Percentiles rank a stretch among this genome's conserved stretches.
Evolutionary conservation across 495 filamentous ascomycete genomes (phyloP).

Genomic region (Penicillium herquei): DNA sequence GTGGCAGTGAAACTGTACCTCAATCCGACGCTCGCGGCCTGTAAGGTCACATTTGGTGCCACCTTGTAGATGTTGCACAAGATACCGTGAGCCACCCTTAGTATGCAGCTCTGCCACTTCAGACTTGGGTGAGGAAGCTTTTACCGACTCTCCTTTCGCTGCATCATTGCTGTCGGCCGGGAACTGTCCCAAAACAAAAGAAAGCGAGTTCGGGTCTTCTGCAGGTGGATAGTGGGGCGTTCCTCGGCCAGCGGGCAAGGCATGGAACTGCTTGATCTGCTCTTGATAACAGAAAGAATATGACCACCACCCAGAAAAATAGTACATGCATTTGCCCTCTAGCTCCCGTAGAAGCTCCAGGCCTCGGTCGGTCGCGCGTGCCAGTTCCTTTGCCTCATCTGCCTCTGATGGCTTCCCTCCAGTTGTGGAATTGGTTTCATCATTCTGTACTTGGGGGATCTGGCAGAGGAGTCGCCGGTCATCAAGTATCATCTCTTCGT

Average conservation of each 20-base stretch:
- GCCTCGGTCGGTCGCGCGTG: constrained; percentile 76
- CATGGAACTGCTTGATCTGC: constrained; percentile 90
- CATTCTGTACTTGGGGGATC: constrained; percentile 66
- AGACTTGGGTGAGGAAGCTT: constrained; percentile 29
- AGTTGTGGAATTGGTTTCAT: constrained; percentile 48
- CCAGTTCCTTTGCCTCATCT: constrained; percentile 82
- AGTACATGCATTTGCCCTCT: constrained; percentile 87
- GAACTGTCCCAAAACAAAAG: constrained; percentile 75
- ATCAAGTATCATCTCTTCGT: constrained; percentile 62
- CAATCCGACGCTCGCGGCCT: constrained; percentile 76
- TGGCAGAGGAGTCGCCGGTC: constrained; percentile 77
- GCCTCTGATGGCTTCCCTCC: constrained; percentile 55
- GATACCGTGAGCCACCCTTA: constrained; percentile 80
- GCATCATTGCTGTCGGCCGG: constrained; percentile 21
- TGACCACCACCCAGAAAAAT: constrained; percentile 91
- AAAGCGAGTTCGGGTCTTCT: constrained; percentile 71
- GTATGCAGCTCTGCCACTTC: constrained; percentile 66
- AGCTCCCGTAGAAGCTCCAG: constrained; percentile 88
- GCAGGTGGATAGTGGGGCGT: constrained; percentile 68
- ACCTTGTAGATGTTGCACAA: constrained; percentile 84
- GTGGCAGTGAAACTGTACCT: constrained; percentile 92
- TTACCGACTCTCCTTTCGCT: constrained; percentile 28
- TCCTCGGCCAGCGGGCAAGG: constrained; percentile 62
- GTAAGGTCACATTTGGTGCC: constrained; percentile 92
- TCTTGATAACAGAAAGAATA: constrained; percentile 93